These are phyloP conservation scores for Cubamyces sp. DNA, from an alignment of 768 basidiomycete genomes.

Conservation along the genomic window DNA sequence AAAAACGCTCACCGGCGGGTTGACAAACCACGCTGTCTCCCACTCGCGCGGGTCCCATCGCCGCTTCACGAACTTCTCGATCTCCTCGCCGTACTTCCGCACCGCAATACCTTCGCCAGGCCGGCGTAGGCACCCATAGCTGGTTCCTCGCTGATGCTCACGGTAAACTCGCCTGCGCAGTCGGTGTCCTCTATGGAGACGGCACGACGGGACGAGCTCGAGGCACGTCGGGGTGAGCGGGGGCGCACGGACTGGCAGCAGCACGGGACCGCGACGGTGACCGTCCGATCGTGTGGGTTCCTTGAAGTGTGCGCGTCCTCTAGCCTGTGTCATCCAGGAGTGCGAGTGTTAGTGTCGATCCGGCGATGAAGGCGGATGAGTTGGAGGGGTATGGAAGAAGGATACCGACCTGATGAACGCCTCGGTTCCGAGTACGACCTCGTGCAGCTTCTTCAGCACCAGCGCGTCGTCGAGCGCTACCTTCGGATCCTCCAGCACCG, in stretches of 20 bases:
- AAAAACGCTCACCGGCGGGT: constrained; percentile 67
- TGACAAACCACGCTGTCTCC: constrained; percentile 94
- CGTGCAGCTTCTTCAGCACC: constrained; percentile 20
- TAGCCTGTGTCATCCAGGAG: background rate
- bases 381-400: no score
- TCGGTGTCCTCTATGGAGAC: background rate
- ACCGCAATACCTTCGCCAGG: constrained; percentile 34
- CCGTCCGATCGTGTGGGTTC: background rate
- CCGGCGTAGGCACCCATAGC: background rate
- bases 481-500: constrained; percentile 4
- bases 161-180: constrained; percentile 19
- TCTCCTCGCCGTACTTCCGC: constrained; percentile 55
- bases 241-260: constrained; percentile 11
- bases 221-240: background rate
- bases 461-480: constrained; percentile 12
- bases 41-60: constrained; percentile 75
- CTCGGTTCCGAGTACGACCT: constrained; percentile 2
- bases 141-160: constrained; percentile 12
- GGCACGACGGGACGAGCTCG: background rate
- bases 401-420: constrained; percentile 4
- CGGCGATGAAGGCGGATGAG: background rate
- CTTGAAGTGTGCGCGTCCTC: background rate
- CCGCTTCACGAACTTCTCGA: constrained; percentile 63
- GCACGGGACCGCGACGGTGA: constrained; percentile 19
- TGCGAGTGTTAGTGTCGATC: background rate